phyloP scores from a whole-genome alignment of 2,329 filamentous ascomycete genomes.

The Sclerotinia sclerotiorum region DNA sequence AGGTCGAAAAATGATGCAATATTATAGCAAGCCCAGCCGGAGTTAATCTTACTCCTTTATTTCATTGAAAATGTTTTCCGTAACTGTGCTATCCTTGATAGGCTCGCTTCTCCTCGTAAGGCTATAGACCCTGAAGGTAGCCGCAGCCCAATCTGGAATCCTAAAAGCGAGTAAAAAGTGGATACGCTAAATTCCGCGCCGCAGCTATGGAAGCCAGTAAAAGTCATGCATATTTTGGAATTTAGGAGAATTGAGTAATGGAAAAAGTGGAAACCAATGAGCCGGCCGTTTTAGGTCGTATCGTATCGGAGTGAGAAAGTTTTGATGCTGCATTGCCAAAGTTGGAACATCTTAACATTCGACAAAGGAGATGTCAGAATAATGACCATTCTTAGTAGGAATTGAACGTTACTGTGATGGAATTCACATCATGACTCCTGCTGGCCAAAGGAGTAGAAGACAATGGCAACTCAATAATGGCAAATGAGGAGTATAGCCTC shows the following conservation, averaged over 20 bases:
- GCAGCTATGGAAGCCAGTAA: neutral
- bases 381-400: neutral
- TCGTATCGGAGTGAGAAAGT: neutral
- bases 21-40: neutral
- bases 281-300: neutral
- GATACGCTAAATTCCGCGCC: neutral
- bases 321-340: neutral
- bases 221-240: neutral
- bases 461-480: neutral
- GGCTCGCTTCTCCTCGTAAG: neutral
- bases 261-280: neutral
- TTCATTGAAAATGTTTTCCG: neutral
- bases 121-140: neutral
- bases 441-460: neutral
- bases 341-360: neutral
- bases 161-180: neutral
- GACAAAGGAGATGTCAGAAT: neutral
- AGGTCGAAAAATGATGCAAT: neutral
- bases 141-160: neutral
- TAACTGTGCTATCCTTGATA: neutral
- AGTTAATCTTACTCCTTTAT: neutral
- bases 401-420: neutral
- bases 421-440: neutral
- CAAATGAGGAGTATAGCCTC: neutral
- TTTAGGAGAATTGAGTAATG: constrained; percentile 2